Conservation (phyloP, 2,329 filamentous ascomycete species). For the Claviceps sp. region DNA sequence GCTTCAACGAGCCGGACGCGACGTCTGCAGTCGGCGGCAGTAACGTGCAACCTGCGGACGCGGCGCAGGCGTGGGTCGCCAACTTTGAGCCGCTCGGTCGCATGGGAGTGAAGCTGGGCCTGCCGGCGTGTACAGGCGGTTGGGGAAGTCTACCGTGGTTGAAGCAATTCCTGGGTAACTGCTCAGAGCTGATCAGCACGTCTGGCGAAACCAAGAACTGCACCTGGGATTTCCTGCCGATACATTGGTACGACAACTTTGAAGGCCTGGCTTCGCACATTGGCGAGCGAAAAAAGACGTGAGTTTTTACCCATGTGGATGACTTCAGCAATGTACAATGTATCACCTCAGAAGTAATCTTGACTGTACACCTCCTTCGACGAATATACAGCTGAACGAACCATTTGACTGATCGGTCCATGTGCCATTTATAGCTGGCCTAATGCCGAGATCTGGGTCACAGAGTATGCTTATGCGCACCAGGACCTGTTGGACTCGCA, state of each 20-base stretch:
- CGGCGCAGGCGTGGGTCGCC: conserved; percentile 55
- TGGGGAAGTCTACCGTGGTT: conserved; percentile 53
- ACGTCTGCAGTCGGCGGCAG: conserved; percentile 43
- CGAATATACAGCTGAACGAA: no score
- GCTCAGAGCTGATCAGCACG: conserved; percentile 41
- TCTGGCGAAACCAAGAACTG: conserved; percentile 32
- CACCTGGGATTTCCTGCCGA: conserved; percentile 48
- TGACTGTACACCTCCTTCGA: no score
- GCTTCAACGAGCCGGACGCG: conserved; percentile 70
- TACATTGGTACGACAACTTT: conserved; percentile 60
- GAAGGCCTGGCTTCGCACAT: conserved; percentile 54
- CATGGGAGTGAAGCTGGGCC: conserved; percentile 52
- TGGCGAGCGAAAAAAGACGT: conserved; percentile 32
- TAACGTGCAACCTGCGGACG: conserved; percentile 41
- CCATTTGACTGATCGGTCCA: background rate
- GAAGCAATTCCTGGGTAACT: conserved; percentile 49
- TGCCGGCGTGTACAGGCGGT: conserved; percentile 56
- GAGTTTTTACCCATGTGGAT: conserved; percentile 9
- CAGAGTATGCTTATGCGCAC: conserved; percentile 56
- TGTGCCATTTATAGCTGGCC: conserved; percentile 37
- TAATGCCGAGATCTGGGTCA: conserved; percentile 57
- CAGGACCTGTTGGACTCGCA: conserved; percentile 44
- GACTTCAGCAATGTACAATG: no score
- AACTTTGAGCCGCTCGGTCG: conserved; percentile 57
- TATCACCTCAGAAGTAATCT: no score